Conservation (phyloP, 371 early-diverging fungal species). For the Mucor plumbeus region DNA sequence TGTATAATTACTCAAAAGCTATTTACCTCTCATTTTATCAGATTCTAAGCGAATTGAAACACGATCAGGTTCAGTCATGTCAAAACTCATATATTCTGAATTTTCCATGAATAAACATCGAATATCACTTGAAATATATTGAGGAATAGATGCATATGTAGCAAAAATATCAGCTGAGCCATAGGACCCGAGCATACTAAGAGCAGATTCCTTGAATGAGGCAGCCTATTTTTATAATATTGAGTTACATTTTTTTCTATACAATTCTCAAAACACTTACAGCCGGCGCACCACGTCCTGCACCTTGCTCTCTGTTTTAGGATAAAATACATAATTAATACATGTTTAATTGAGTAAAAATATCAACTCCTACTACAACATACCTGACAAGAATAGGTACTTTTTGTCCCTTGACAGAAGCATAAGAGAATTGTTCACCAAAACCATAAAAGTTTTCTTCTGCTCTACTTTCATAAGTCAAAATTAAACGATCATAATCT, state of each 20-base stretch:
- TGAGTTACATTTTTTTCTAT: neutral
- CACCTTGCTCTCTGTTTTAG: conserved; percentile 41
- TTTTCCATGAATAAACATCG: conserved; percentile 55
- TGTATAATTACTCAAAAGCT: neutral
- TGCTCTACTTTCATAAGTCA: conserved; percentile 35
- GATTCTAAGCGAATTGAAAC: conserved; percentile 46
- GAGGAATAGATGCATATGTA: conserved; percentile 55
- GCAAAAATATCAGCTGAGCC: conserved; percentile 37
- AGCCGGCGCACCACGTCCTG: conserved; percentile 43
- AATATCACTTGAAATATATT: conserved; percentile 52
- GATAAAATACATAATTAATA: neutral
- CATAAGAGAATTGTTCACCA: conserved; percentile 50
- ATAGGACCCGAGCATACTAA: conserved; percentile 36
- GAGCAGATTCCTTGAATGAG: conserved; percentile 37
- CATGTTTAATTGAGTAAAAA: neutral
- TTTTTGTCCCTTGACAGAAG: conserved; percentile 52
- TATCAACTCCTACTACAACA: neutral
- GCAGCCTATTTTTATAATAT: conserved; percentile 21
- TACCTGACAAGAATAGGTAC: conserved; percentile 50
- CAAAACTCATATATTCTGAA: conserved; percentile 57
- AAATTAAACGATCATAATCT: conserved; percentile 32
- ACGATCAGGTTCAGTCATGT: conserved; percentile 45
- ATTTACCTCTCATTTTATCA: conserved; percentile 30
- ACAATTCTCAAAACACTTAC: conserved; percentile 18
- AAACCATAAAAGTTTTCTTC: conserved; percentile 57